phyloP scores from a whole-genome alignment of 2,329 filamentous ascomycete species.

The Tolypocladium cylindrosporum region DNA sequence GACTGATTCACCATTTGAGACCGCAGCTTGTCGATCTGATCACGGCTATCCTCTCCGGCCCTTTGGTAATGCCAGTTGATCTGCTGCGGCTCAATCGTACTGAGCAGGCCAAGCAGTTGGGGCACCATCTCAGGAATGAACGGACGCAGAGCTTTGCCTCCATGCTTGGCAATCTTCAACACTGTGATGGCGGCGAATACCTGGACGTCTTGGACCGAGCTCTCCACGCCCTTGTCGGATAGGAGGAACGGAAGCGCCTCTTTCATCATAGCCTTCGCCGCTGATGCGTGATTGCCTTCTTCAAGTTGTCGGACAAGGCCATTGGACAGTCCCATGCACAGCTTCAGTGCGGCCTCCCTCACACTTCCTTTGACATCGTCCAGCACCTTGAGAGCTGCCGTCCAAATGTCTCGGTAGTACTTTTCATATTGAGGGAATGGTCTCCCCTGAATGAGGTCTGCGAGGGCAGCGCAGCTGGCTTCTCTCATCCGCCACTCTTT shows the following conservation, averaged over 20 bases:
- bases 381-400: constrained; percentile 75
- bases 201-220: constrained; percentile 78
- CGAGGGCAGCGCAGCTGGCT: constrained; percentile 82
- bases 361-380: constrained; percentile 96
- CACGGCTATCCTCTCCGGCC: constrained; percentile 74
- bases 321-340: constrained; percentile 78
- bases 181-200: constrained; percentile 74
- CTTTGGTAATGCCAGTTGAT: constrained; percentile 92
- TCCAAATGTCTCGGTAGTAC: constrained; percentile 80
- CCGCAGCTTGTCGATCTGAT: constrained; percentile 82
- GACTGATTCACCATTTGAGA: constrained; percentile 74
- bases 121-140: constrained; percentile 78
- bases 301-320: constrained; percentile 79
- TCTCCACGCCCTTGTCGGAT: constrained; percentile 82
- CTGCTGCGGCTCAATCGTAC: constrained; percentile 77
- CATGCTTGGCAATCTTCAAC: constrained; percentile 82
- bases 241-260: constrained; percentile 85
- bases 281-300: constrained; percentile 59
- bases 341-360: constrained; percentile 64
- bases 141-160: constrained; percentile 65
- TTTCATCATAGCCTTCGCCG: constrained; percentile 69
- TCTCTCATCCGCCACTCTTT: constrained; percentile 91
- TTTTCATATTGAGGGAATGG: constrained; percentile 68
- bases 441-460: constrained; percentile 76
- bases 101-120: constrained; percentile 70